Base-by-base conservation (phyloP, 1,284 basidiomycete species). In the Cutaneotrichosporon sp. region DNA sequence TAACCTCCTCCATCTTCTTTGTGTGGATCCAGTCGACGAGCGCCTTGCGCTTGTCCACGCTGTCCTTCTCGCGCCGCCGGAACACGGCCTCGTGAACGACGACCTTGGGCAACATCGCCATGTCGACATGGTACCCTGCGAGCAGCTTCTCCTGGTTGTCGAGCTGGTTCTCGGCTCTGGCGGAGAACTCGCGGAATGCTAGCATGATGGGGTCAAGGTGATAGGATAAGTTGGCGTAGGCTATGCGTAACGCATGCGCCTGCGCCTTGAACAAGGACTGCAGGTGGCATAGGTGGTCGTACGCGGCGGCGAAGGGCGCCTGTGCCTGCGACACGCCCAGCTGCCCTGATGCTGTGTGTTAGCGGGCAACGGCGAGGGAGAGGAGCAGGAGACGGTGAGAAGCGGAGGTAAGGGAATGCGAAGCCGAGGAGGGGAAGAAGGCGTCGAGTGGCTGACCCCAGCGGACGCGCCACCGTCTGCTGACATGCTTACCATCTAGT, bases 1-100 rank as follows among this genome's bases (percentile, higher is more conserved):
- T 63, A 20, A 79, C 77, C 52, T 75, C 71, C 62, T 76, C 74
- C 75, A 79, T 77, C 71, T 75, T 76, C 58, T 70, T 66, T 10
- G 67, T 59, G 65, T 75, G 71, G 13, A 79, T 72, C 64, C 71
- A 79, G 60, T 76, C 77, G 18, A 73, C 73, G 58, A 80, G 59
- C 7, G 74, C 73, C 70, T 73, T 76, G 33, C 58, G 56, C n/a
- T 73, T 67, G 7, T 67, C 65, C 16, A 56, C 59, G 27, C 55
- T 42, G 45, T 67, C 67, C 59, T 67, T 64, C n/a, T 72, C 70
- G 49, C 69, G 67, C 51, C 70, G 70, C 33, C 67, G 63, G 25
- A 69, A 53, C n/a, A 79, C 62, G 14, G 67, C 62, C 36, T 75
- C 72, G 53, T 79, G 74, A 11, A 79, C 69, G 14, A 63, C 53